phyloP scores from a whole-genome alignment of 2,329 filamentous ascomycete genomes.

The Trichoderma endophyticum region DNA sequence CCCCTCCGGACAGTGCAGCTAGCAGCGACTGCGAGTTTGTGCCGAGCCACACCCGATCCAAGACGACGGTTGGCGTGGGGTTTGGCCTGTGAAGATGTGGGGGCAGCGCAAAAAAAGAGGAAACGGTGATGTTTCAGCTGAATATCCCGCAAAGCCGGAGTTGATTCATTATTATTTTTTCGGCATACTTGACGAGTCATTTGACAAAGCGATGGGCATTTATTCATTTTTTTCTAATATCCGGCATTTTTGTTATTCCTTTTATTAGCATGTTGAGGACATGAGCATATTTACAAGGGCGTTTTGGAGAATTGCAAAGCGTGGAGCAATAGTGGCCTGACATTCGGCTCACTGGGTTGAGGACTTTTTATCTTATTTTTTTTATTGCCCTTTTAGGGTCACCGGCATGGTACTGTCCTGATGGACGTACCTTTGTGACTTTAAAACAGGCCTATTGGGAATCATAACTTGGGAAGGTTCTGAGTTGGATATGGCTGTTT shows the following conservation, averaged over 20 bases:
- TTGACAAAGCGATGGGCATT: constrained; percentile 9
- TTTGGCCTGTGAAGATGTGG: constrained; percentile 10
- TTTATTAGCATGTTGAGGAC: constrained; percentile 3
- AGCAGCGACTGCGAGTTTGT: constrained; percentile 31
- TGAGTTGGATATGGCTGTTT: constrained; percentile 4
- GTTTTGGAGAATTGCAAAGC: constrained; percentile 12
- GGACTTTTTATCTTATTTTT: background rate
- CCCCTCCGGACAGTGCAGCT: constrained; percentile 30
- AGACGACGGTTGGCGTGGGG: constrained; percentile 29
- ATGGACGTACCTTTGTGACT: background rate
- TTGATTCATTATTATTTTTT: too few species aligned
- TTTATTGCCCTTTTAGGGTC: background rate
- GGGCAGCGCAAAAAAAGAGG: background rate
- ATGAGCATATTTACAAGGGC: constrained; percentile 13
- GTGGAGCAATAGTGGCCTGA: background rate
- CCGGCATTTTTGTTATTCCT: background rate
- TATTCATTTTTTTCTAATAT: background rate
- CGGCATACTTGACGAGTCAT: background rate
- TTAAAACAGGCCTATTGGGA: background rate
- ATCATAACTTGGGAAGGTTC: background rate
- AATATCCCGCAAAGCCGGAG: background rate
- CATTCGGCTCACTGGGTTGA: background rate
- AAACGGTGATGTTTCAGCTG: background rate
- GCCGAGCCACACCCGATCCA: constrained; percentile 35
- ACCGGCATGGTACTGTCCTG: background rate